Conservation (phyloP, 2,329 filamentous ascomycete genomes). For the Aspergillus fischeri region DNA sequence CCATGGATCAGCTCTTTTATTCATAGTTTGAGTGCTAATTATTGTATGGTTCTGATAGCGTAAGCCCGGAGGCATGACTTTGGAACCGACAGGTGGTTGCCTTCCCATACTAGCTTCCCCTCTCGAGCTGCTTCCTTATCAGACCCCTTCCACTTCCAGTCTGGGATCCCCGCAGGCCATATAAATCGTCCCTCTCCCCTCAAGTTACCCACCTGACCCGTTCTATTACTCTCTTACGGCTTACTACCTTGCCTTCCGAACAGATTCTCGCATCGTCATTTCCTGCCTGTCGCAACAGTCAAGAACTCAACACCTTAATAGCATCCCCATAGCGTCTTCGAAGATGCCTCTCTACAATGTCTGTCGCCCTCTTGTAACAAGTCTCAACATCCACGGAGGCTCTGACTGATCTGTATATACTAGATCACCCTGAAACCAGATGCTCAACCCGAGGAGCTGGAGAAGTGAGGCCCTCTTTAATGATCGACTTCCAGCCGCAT, state of each 20-base stretch:
- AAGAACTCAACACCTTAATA: constrained; percentile 1
- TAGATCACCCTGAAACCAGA: constrained; percentile 78
- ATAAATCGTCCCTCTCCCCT: not conserved
- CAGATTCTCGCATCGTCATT: not conserved
- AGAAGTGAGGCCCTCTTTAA: constrained; percentile 51
- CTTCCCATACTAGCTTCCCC: not conserved
- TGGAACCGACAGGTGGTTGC: not conserved
- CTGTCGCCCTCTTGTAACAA: constrained; percentile 7
- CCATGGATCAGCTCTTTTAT: too few relatives aligned
- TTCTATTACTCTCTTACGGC: not conserved
- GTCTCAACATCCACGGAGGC: not conserved
- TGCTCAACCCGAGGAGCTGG: constrained; percentile 62
- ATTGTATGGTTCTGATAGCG: not conserved
- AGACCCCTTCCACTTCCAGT: not conserved
- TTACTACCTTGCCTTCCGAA: not conserved
- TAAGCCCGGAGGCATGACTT: not conserved
- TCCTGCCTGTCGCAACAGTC: not conserved
- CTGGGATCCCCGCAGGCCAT: not conserved
- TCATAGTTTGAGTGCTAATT: not conserved
- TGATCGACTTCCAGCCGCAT: not conserved
- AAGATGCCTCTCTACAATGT: constrained; percentile 41
- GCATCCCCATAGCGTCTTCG: not conserved
- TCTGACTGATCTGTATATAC: constrained; percentile 1
- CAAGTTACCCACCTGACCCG: not conserved
- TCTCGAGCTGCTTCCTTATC: not conserved